Evolutionary conservation across 306 rosid species (phyloP), one percentile per base, ranked within the genome.

Genomic region (Rubus parviflorus): DNA sequence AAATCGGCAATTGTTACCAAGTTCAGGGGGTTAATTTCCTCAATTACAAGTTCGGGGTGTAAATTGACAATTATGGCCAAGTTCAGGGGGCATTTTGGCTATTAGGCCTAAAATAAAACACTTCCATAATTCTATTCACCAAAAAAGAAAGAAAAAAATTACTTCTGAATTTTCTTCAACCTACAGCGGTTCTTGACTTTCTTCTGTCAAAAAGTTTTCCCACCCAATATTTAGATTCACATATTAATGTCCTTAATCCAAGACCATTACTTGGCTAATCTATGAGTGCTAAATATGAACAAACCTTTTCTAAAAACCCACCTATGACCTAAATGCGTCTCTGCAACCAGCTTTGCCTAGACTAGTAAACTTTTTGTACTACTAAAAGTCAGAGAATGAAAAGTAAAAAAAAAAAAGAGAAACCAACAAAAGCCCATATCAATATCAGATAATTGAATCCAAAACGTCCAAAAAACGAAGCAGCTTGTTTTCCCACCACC

Each of bases 311-410:
- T 64, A 17, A 64, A 37, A 1, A 37, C 20, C 22, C 45, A 16
- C 22, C 45, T 63, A 37, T 64, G 69, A 64, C 42, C 67, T 25
- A 61, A 61, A 61, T 37, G 45, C 15, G 43, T 37, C 15, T 3
- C 67, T 7, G 49, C 69, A 42, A n/a, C 49, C 30, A 66, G 42
- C 9, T 68, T 53, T 40, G 56, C 73, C 77, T 62, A 72, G 56
- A 23, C 16, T 20, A 62, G 76, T 62, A 66, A 77, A 79, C 83
- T 71, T 77, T 85, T 74, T 74, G 81, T 9, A 57, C 60, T n/a
- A 53, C 38, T 20, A 37, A 42, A 69, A 62, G 73, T 75, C 67
- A 23, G 75, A 19, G 12, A 22, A 6, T 5, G 46, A 64, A 64
- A 63, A 7, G 46, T 63, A 37, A 35, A 6, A 70, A 35, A 51